Percentiles rank a stretch among this genome's conserved stretches.
phyloP scores from a whole-genome alignment of 1,284 basidiomycete species.

The Trichosporon sp. region DNA sequence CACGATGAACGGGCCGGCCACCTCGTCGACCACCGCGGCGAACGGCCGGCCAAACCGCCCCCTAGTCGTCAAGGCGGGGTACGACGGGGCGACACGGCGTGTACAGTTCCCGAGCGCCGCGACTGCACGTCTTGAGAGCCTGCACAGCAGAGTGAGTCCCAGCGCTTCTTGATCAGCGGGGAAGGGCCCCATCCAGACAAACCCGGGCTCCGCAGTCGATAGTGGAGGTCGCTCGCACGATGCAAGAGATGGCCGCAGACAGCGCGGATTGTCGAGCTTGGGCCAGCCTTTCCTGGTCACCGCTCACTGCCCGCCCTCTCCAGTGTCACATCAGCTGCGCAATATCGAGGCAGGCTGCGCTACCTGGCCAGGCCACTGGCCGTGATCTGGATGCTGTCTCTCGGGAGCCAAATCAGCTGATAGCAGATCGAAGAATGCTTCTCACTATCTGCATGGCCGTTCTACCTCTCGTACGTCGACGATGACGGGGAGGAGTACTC shows the following conservation, averaged over 20 bases:
- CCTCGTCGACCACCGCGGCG: background rate
- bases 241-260: background rate
- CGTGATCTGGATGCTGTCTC: no score
- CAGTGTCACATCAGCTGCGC: background rate
- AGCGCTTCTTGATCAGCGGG: background rate
- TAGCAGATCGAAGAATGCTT: conserved; percentile 78
- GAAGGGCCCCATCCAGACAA: background rate
- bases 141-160: conserved; percentile 66
- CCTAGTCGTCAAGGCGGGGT: conserved; percentile 74
- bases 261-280: conserved; percentile 1
- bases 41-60: conserved; percentile 63
- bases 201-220: background rate
- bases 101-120: conserved; percentile 75
- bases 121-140: conserved; percentile 71
- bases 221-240: background rate
- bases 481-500: conserved; percentile 75
- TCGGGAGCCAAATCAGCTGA: background rate
- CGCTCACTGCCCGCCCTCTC: no score
- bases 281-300: conserved; percentile 7
- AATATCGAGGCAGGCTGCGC: background rate
- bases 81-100: conserved; percentile 70
- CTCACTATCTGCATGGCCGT: conserved; percentile 68
- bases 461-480: conserved; percentile 77
- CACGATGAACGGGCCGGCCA: conserved; percentile 13
- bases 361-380: no score